These are phyloP conservation scores for Erythrobasidium hasegawianum DNA, from an alignment of 1,284 basidiomycete genomes.

Conservation along the genomic window DNA sequence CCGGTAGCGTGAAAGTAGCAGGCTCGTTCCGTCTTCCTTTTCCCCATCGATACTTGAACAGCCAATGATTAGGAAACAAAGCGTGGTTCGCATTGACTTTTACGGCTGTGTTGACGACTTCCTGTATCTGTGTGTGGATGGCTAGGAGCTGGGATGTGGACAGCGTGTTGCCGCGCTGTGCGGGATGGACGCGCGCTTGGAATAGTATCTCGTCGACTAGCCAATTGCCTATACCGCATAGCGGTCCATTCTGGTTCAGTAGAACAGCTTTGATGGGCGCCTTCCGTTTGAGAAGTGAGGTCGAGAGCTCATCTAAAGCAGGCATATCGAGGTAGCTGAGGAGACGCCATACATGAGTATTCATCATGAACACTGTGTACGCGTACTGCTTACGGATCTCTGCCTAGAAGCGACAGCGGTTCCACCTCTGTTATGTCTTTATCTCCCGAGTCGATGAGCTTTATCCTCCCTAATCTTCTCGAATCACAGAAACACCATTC, in stretches of 20 bases:
- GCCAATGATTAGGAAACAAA: slow-evolving; percentile 67
- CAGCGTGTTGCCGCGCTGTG: slow-evolving; percentile 63
- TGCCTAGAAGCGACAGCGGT: slow-evolving; percentile 59
- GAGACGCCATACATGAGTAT: slow-evolving; percentile 64
- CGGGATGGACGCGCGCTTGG: slow-evolving; percentile 71
- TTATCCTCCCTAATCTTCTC: slow-evolving; percentile 66
- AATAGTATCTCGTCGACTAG: slow-evolving; percentile 71
- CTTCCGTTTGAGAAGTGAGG: slow-evolving; percentile 57
- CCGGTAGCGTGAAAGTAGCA: slow-evolving; percentile 37
- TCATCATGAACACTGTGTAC: slow-evolving; percentile 41
- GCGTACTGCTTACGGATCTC: slow-evolving; percentile 33
- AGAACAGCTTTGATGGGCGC: slow-evolving; percentile 74
- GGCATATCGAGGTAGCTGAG: slow-evolving; percentile 75
- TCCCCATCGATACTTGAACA: slow-evolving; percentile 67
- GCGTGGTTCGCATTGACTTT: slow-evolving; percentile 67
- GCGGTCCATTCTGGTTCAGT: slow-evolving; percentile 60
- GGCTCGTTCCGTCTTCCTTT: slow-evolving; percentile 63
- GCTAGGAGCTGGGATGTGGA: slow-evolving; percentile 55
- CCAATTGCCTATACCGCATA: slow-evolving; percentile 72
- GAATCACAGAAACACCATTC: slow-evolving; percentile 65
- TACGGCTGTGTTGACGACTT: slow-evolving; percentile 64
- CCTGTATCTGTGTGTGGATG: slow-evolving; percentile 59
- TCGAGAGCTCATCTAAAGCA: slow-evolving; percentile 58
- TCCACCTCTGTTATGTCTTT: slow-evolving; percentile 59
- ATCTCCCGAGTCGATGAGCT: slow-evolving; percentile 37